Evolutionary conservation across 2,329 filamentous ascomycete genomes (phyloP).

Genomic region (Incumbomyces lentus): DNA sequence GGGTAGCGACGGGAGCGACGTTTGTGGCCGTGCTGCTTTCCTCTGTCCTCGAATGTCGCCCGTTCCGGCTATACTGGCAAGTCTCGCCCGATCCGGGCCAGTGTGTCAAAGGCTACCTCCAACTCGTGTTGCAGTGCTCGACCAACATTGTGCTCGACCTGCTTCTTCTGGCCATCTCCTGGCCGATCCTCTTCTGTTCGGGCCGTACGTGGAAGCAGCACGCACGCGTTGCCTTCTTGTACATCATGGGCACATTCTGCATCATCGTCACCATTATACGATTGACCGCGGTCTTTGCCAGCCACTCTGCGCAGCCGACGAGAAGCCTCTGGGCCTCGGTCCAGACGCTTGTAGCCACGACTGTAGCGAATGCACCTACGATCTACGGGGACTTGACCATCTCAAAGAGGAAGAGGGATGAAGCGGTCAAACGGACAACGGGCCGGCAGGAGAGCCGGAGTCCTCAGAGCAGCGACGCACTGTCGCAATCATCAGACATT

Average conservation of each 20-base stretch:
- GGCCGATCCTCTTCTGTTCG: constrained; percentile 22
- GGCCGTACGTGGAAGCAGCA: constrained; percentile 22
- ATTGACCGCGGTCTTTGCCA: constrained; percentile 28
- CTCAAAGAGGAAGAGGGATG: constrained; percentile 1
- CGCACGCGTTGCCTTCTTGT: constrained; percentile 25
- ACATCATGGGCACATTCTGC: constrained; percentile 32
- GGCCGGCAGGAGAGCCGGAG: not conserved
- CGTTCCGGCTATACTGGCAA: constrained; percentile 48
- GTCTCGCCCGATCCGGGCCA: constrained; percentile 35
- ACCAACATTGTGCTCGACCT: constrained; percentile 27
- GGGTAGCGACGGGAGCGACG: constrained; percentile 23
- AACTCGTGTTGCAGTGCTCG: constrained; percentile 27
- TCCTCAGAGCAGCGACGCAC: too few species aligned
- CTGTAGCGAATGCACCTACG: constrained; percentile 32
- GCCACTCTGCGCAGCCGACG: constrained; percentile 28
- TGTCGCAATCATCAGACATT: too few species aligned
- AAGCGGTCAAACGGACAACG: not conserved
- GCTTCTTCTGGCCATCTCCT: constrained; percentile 24
- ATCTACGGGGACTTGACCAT: constrained; percentile 4
- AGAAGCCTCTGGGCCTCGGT: constrained; percentile 32
- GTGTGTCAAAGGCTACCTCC: constrained; percentile 26
- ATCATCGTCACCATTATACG: constrained; percentile 32
- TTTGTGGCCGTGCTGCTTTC: constrained; percentile 26
- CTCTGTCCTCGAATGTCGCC: constrained; percentile 31
- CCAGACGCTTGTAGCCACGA: constrained; percentile 25